Conservation (phyloP, 1,139 yeast species). For the Wickerhamomyces sp. region DNA sequence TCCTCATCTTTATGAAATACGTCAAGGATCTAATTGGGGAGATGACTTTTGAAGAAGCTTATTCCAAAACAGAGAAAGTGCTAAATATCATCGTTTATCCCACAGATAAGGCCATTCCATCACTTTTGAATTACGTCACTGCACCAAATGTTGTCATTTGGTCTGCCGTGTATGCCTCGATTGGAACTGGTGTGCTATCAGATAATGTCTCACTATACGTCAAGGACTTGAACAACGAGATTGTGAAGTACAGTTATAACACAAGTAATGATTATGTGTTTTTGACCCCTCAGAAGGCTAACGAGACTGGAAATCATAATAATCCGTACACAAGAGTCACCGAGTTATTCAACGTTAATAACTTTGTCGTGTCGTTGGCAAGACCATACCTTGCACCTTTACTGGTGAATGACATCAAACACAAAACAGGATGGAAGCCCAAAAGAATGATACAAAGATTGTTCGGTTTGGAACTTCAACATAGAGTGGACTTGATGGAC, state of each 20-base stretch:
- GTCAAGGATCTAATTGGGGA: conserved; percentile 77
- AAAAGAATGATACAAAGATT: conserved; percentile 27
- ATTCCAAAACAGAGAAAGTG: conserved; percentile 74
- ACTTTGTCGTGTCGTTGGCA: conserved; percentile 83
- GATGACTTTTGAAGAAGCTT: conserved; percentile 90
- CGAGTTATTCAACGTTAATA: conserved; percentile 90
- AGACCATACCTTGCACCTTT: conserved; percentile 91
- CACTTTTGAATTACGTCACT: conserved; percentile 81
- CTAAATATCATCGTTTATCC: conserved; percentile 89
- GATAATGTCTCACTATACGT: conserved; percentile 60
- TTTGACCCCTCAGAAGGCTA: conserved; percentile 43
- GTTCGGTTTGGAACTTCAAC: conserved; percentile 64
- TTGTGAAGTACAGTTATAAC: conserved; percentile 33
- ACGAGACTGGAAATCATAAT: conserved; percentile 33
- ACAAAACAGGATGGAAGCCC: conserved; percentile 35
- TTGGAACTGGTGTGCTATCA: conserved; percentile 59
- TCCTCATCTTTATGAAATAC: conserved; percentile 69
- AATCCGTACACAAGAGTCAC: conserved; percentile 85
- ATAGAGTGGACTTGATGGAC: conserved; percentile 75
- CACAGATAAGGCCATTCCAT: conserved; percentile 63
- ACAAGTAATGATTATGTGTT: conserved; percentile 24
- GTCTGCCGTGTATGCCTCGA: conserved; percentile 62
- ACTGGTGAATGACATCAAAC: conserved; percentile 76
- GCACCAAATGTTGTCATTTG: conserved; percentile 91
- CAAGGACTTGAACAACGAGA: conserved; percentile 59